Percentiles rank a stretch among this genome's conserved stretches.
Evolutionary conservation across 176 grass and related monocot species (phyloP).

Genomic region (Lolium multiflorum): DNA sequence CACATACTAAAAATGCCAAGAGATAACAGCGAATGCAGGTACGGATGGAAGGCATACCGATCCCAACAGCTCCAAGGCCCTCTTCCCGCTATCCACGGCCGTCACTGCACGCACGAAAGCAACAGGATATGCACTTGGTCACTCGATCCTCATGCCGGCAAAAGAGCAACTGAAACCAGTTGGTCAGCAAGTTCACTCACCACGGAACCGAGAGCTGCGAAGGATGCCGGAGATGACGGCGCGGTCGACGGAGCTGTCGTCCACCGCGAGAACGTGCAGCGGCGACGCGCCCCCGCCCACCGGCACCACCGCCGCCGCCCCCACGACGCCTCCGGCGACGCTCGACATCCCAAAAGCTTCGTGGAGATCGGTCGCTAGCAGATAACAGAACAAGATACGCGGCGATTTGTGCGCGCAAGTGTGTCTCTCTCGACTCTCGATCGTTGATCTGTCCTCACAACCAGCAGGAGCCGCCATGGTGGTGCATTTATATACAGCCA

Average conservation of each 20-base stretch:
- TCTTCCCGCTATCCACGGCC: conserved; percentile 87
- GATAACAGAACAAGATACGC: not conserved
- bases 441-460: not conserved
- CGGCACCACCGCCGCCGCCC: not conserved
- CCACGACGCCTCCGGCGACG: conserved; percentile 18
- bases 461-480: not conserved
- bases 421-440: not conserved
- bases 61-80: conserved; percentile 76
- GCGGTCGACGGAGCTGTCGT: conserved; percentile 87
- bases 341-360: conserved; percentile 43
- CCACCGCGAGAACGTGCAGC: conserved; percentile 81
- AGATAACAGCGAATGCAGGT: not conserved
- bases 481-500: conserved; percentile 8
- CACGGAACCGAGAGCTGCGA: conserved; percentile 67
- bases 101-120: conserved; percentile 61
- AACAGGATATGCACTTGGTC: not conserved
- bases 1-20: not conserved
- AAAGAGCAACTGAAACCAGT: not conserved
- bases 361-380: not conserved
- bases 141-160: not conserved
- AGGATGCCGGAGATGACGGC: conserved; percentile 79
- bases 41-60: conserved; percentile 40
- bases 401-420: not conserved
- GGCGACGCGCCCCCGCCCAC: not conserved
- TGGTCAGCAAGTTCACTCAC: not conserved